Conservation (phyloP, 306 rosid genomes). For the Lathyrus aphaca region DNA sequence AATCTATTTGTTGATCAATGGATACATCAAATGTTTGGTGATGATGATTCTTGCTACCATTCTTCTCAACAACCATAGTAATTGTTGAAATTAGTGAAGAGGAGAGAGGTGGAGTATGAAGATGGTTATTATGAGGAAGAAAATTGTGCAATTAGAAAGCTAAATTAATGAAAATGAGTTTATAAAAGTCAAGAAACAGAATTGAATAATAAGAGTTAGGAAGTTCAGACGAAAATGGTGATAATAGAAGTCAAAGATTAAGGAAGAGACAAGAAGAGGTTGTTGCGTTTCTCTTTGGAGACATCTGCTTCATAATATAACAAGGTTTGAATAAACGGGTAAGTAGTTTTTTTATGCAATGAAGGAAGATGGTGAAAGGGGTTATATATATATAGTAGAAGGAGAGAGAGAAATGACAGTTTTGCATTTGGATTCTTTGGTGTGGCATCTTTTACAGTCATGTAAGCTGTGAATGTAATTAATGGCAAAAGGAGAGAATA, state of each 20-base stretch:
- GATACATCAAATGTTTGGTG: conserved; percentile 59
- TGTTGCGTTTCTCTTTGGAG: not conserved
- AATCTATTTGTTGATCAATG: conserved; percentile 52
- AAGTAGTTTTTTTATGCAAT: not conserved
- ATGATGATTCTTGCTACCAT: conserved; percentile 35
- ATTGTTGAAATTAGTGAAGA: not conserved
- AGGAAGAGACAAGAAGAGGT: not conserved
- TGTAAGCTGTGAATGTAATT: not conserved
- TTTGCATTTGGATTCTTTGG: not conserved
- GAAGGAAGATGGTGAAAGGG: not conserved
- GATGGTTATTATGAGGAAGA: not conserved
- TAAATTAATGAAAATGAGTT: not conserved
- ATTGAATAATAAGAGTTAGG: conserved; percentile 23
- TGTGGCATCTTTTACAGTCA: not conserved
- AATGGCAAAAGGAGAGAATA: not conserved
- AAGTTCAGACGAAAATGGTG: conserved; percentile 37
- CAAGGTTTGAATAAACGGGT: not conserved
- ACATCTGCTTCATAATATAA: not conserved
- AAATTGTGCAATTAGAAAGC: not conserved
- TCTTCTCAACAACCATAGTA: conserved; percentile 42
- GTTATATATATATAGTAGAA: not conserved
- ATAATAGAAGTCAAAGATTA: conserved; percentile 20
- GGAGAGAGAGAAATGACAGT: not conserved
- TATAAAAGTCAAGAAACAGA: too few relatives aligned
- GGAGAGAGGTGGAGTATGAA: not conserved